phyloP scores from a whole-genome alignment of 78 protist species.

The Emiliania huxleyi region DNA sequence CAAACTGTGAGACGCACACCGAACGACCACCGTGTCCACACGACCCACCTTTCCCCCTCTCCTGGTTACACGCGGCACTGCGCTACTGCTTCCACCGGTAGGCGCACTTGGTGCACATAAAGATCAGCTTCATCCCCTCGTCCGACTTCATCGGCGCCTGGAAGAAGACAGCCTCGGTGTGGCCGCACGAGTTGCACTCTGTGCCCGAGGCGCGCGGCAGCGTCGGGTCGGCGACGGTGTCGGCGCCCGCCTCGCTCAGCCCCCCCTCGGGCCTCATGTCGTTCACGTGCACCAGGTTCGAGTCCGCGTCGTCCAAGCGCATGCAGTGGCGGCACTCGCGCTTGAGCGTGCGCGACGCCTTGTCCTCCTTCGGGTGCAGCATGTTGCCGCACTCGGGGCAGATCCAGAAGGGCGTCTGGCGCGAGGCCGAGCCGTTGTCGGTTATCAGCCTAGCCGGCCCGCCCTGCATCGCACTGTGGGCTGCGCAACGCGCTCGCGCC shows the following conservation, averaged over 20 bases:
- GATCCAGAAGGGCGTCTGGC: not conserved
- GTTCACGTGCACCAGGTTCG: not conserved
- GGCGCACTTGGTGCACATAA: not conserved
- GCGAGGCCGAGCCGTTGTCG: not conserved
- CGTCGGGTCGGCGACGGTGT: not conserved
- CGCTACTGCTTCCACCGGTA: not conserved
- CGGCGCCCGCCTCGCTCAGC: not conserved
- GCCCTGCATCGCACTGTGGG: too few relatives aligned
- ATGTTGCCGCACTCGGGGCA: slow-evolving; percentile 21
- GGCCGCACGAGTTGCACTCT: not conserved
- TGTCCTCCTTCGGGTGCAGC: not conserved
- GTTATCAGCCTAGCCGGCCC: too few relatives aligned
- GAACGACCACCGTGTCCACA: too few relatives aligned
- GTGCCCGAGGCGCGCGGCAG: not conserved
- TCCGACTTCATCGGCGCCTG: not conserved
- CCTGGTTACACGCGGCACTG: too few relatives aligned
- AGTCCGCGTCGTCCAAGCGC: not conserved
- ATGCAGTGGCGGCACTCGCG: slow-evolving; percentile 1
- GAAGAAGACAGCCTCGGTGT: not conserved
- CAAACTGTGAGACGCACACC: too few relatives aligned
- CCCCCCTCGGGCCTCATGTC: not conserved
- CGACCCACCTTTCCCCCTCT: too few relatives aligned
- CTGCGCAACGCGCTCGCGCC: too few relatives aligned
- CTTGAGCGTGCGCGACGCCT: not conserved
- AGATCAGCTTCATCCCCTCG: slow-evolving; percentile 26